phyloP scores from a whole-genome alignment of 345 rosid species.

The Euphorbia peplus region DNA sequence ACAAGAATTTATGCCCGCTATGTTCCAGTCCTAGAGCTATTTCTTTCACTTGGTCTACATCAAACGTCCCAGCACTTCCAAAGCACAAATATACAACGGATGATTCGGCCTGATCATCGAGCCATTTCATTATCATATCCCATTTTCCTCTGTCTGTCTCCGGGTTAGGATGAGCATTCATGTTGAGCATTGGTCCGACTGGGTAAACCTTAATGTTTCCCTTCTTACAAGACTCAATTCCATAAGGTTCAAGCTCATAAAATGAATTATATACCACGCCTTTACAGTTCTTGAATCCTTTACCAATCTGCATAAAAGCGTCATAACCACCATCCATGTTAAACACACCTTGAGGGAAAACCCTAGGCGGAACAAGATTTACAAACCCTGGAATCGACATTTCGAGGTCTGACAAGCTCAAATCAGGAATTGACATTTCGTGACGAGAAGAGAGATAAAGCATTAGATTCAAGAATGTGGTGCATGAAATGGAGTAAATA shows the following conservation, averaged over 20 bases:
- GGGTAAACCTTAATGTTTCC: neutral
- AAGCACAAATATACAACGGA: slow-evolving; percentile 24
- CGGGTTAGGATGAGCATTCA: slow-evolving; percentile 4
- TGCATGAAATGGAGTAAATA: slow-evolving; percentile 10
- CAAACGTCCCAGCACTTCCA: slow-evolving; percentile 22
- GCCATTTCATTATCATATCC: neutral
- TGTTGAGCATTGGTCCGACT: slow-evolving; percentile 5
- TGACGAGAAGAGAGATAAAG: slow-evolving; percentile 7
- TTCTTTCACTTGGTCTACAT: slow-evolving; percentile 17
- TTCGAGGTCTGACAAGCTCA: neutral
- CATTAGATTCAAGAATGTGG: slow-evolving; percentile 20
- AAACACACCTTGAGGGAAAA: slow-evolving; percentile 3
- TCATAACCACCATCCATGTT: slow-evolving; percentile 11
- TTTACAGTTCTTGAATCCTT: slow-evolving; percentile 9
- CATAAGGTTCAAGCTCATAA: slow-evolving; percentile 4
- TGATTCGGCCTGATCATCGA: slow-evolving; percentile 15
- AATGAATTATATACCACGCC: slow-evolving; percentile 15
- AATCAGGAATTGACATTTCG: slow-evolving; percentile 5
- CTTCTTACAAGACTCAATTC: neutral
- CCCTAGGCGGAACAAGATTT: neutral
- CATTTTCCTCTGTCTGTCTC: neutral
- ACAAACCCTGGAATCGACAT: slow-evolving; percentile 16
- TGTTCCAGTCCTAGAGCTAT: slow-evolving; percentile 22
- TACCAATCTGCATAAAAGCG: neutral
- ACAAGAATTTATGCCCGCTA: slow-evolving; percentile 18